Evolutionary conservation across 331 rosid genomes (phyloP), one percentile per base, ranked within the genome.

Genomic region (Cucumis variabilis): DNA sequence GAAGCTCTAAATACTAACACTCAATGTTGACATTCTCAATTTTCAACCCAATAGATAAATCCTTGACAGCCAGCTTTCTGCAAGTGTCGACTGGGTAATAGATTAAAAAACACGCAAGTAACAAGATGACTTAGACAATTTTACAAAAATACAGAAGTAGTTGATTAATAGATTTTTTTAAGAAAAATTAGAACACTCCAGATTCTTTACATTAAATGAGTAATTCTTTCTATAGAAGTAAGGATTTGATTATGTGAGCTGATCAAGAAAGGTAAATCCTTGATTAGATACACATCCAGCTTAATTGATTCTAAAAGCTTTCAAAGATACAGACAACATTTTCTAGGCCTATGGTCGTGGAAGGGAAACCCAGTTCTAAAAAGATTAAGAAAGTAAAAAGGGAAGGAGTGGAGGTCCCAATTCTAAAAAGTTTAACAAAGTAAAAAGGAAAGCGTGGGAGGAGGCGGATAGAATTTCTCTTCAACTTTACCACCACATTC

Each of bases 281-380:
- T 90, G 88, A 91, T 89, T 50, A 89, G 85, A 89, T 87, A 77
- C 88, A 92, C 88, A 87, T 13, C 87, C 30, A 75, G n/a, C 76
- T 68, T 68, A 44, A 69, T 16, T 67, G 30, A 33, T 70, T 30
- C 58, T 73, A 19, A 53, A 51, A 85, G 25, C 91, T 91, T 92
- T 92, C 89, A 82, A 92, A 88, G 88, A 84, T 80, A 90, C 90
- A 85, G 89, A 86, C n/a, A 85, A 89, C 86, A 60, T 86, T 90
- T 77, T 51, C 82, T 62, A 87, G 80, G 53, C 90, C 37, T 93
- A 86, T 53, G 85, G 25, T 19, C 62, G 65, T 81, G 25, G 70
- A 62, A 62, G 27, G 37, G 69, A 25, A 81, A 58, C 85, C 71
- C 85, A 60, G 12, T 19, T 82, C 72, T 66, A 50, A 51, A 65